Percentiles rank a stretch among this genome's conserved stretches.
phyloP scores from a whole-genome alignment of 208 protist genomes.

The Naegleria lovaniensis region DNA sequence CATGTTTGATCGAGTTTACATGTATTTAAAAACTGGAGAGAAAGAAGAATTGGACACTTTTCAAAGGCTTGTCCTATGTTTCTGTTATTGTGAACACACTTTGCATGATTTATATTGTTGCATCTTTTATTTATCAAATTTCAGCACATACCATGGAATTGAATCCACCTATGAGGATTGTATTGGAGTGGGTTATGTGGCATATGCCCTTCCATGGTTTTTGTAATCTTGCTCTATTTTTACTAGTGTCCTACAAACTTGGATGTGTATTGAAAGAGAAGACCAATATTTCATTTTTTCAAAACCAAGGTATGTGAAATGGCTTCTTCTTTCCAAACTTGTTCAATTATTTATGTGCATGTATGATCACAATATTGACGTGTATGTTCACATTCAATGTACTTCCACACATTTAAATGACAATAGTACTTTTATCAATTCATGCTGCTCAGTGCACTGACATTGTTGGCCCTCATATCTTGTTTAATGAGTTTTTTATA shows the following conservation, averaged over 20 bases:
- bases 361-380: too few species aligned
- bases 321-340: too few species aligned
- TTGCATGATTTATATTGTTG: neutral
- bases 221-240: neutral
- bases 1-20: neutral
- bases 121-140: neutral
- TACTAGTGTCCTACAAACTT: neutral
- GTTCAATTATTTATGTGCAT: too few species aligned
- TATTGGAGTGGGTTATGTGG: neutral
- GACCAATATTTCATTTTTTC: neutral
- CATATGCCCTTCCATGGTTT: neutral
- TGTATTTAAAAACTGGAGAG: neutral
- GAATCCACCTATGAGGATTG: neutral
- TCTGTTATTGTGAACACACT: neutral
- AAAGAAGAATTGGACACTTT: neutral
- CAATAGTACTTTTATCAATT: neutral
- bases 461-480: neutral
- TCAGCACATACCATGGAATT: neutral
- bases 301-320: neutral
- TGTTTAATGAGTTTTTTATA: neutral
- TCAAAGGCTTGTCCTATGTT: neutral
- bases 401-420: too few species aligned
- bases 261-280: neutral
- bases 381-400: too few species aligned
- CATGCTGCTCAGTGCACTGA: neutral